These are phyloP conservation scores for Whalleya microplaca DNA, from an alignment of 2,329 filamentous ascomycete species.

Conservation along the genomic window DNA sequence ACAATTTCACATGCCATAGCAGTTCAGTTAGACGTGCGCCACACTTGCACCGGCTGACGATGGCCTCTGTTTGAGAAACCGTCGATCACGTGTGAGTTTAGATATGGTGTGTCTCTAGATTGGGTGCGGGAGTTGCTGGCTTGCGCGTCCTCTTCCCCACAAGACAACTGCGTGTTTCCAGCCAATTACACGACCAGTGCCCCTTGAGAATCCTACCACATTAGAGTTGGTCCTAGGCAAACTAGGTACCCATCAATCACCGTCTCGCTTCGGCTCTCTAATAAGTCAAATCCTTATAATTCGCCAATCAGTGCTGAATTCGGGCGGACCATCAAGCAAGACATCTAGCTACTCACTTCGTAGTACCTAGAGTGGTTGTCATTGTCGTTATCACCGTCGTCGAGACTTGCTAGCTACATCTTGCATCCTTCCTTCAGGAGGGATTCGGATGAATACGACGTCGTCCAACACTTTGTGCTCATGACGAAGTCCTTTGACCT, in stretches of 20 bases:
- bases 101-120: conserved; percentile 18
- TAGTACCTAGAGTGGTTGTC: neutral
- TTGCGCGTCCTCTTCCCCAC: conserved; percentile 35
- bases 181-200: conserved; percentile 30
- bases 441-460: neutral
- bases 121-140: conserved; percentile 32
- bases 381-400: neutral
- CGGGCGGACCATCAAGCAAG: neutral
- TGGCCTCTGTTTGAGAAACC: neutral
- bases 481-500: neutral
- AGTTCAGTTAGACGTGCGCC: neutral
- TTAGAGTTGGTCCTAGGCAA: conserved; percentile 17
- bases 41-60: neutral
- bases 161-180: conserved; percentile 31
- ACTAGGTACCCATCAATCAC: conserved; percentile 16
- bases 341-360: neutral
- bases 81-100: conserved; percentile 22
- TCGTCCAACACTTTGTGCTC: neutral
- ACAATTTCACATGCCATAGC: neutral
- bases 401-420: neutral
- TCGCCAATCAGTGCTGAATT: neutral
- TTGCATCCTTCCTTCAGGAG: neutral
- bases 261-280: neutral
- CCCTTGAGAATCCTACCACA: conserved; percentile 19
- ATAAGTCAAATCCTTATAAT: neutral